Percentiles rank a stretch among this genome's conserved stretches.
Evolutionary conservation across 2,329 filamentous ascomycete species (phyloP).

Genomic region (Biscogniauxia mediterranea): DNA sequence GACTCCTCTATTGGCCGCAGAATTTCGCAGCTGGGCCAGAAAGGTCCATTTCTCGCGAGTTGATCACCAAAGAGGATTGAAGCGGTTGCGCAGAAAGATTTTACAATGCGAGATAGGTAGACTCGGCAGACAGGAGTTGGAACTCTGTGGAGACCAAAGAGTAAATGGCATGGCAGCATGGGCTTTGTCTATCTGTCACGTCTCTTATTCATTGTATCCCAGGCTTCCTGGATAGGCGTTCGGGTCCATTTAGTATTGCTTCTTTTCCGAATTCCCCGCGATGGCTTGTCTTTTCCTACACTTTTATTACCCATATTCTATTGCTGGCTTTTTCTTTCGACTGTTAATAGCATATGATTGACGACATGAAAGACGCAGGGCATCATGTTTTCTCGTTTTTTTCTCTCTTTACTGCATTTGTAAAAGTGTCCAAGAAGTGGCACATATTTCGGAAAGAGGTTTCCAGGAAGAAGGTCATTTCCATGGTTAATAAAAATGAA

Average conservation of each 20-base stretch:
- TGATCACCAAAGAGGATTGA: neutral
- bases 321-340: neutral
- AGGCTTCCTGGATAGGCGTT: constrained; percentile 3
- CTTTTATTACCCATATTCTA: neutral
- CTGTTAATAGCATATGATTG: constrained; percentile 7
- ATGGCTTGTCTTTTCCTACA: constrained; percentile 5
- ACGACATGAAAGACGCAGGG: constrained; percentile 16
- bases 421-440: neutral
- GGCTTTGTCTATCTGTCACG: no score
- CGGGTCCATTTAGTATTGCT: neutral
- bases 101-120: neutral
- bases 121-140: neutral
- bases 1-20: no score
- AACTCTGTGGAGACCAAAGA: neutral
- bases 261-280: constrained; percentile 9
- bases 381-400: constrained; percentile 3
- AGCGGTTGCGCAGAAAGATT: neutral
- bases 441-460: neutral
- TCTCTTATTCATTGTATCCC: no score
- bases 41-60: neutral
- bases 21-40: no score
- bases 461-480: neutral
- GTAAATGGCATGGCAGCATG: no score
- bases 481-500: neutral
- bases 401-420: neutral